Base-by-base conservation (phyloP, 2,329 filamentous ascomycete species). In the Colletotrichum trifolii region DNA sequence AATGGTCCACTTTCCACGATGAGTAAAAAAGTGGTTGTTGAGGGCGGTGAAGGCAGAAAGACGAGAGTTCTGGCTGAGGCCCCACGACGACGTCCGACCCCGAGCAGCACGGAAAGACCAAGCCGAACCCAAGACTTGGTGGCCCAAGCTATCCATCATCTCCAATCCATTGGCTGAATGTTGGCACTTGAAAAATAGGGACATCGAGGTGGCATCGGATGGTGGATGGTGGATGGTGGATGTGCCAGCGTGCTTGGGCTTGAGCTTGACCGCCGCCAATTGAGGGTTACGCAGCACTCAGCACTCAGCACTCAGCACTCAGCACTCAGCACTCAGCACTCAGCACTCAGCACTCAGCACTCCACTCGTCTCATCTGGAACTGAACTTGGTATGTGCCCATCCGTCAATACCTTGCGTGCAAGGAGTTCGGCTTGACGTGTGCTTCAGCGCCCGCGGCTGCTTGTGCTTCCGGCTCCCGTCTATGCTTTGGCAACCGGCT, bases 41-140 rank as follows among this genome's bases (percentile, higher is more conserved):
- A 65, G 62, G 59, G 62, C 62, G 58, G 62, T 65, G 62, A 65
- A 42, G 48, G 9, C 35, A 35, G 36, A 48, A 55, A 40, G 35
- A 38, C 46, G 25, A 58, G 36, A 39, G 57, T 45, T 54, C 36
- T 45, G 33, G 61, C 25, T 53, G 62, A 25, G 25, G 25, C 62
- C 52, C 52, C 52, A 52, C 25, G 25, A 25, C 3, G 25, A 25
- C 52, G 58, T 56, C 52, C 46, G 38, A 48, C 17, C 62, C 46
- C 36, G 52, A 66, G 47, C 62, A 40, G 63, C 36, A 62, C 47
- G 62, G 52, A 56, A 52, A 34, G 34, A 25, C 42, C 42, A 59
- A 53, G 52, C 52, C 52, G 46, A 55, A n/a, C 46, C 52, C 58
- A 57, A 55, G 58, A 56, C 57, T 62, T 61, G 39, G 34, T 25